Conservation (phyloP, 73 alveolate genomes). For the Paramecium sexaurelia region DNA sequence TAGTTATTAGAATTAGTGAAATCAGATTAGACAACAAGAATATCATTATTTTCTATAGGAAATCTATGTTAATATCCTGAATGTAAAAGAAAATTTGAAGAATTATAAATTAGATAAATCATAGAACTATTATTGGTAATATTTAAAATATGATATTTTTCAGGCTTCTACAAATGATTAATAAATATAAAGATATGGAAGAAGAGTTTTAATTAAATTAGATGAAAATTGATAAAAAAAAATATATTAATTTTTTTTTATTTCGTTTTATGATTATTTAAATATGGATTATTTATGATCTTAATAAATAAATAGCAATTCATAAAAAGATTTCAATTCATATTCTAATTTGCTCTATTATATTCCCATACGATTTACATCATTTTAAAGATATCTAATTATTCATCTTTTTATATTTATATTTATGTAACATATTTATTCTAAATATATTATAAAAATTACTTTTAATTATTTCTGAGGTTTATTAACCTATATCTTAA, state of each 20-base stretch:
- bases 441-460: neutral
- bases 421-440: neutral
- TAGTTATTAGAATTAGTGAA: slow-evolving; percentile 90
- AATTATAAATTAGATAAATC: slow-evolving; percentile 86
- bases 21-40: slow-evolving; percentile 92
- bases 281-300: too few species aligned
- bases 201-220: slow-evolving; percentile 80
- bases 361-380: neutral
- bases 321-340: neutral
- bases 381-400: neutral
- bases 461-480: slow-evolving; percentile 33
- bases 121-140: slow-evolving; percentile 75
- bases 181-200: slow-evolving; percentile 80
- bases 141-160: neutral
- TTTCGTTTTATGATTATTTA: neutral
- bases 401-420: neutral
- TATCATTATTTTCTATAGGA: slow-evolving; percentile 97
- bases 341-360: neutral
- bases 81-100: slow-evolving; percentile 91
- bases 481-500: neutral
- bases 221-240: slow-evolving; percentile 34
- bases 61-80: slow-evolving; percentile 93
- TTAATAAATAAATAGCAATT: neutral
- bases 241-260: too few species aligned
- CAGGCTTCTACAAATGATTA: slow-evolving; percentile 70